phyloP scores from a whole-genome alignment of 2,329 filamentous ascomycete species.

The Diaporthe aspalathi region DNA sequence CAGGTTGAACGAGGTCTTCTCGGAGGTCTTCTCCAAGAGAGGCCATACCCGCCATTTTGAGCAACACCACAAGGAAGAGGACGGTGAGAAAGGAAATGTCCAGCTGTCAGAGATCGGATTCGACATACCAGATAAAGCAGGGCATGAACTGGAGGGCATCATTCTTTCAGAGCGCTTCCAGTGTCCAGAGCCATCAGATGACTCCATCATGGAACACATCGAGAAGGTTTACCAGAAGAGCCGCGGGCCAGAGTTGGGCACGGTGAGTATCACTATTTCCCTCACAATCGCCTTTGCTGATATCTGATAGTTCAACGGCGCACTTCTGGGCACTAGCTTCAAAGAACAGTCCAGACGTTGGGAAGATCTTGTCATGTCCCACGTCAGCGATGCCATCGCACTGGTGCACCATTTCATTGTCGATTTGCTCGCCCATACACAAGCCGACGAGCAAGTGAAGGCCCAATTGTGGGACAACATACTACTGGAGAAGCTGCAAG shows the following conservation, averaged over 20 bases:
- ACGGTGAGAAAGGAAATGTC: constrained; percentile 37
- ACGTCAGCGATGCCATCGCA: constrained; percentile 63
- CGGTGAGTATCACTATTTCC: constrained; percentile 54
- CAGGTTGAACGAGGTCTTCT: constrained; percentile 52
- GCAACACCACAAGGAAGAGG: not conserved
- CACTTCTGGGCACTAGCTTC: constrained; percentile 59
- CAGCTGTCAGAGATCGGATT: not conserved
- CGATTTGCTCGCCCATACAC: constrained; percentile 54
- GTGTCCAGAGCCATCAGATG: constrained; percentile 34
- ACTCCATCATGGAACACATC: constrained; percentile 59
- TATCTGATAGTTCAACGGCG: constrained; percentile 49
- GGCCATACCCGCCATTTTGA: constrained; percentile 47
- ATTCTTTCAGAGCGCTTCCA: constrained; percentile 43
- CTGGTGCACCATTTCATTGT: constrained; percentile 65
- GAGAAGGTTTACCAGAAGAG: constrained; percentile 54
- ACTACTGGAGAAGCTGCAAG: constrained; percentile 58
- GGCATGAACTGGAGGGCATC: constrained; percentile 45
- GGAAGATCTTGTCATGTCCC: constrained; percentile 57
- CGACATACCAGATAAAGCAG: constrained; percentile 20
- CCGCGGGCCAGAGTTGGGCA: constrained; percentile 67
- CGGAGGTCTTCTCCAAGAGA: constrained; percentile 42
- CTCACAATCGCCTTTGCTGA: constrained; percentile 29
- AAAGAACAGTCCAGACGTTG: constrained; percentile 67
- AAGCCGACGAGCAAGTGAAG: constrained; percentile 56
- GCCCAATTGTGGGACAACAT: constrained; percentile 56